Base-by-base conservation (phyloP, 176 grass and related monocot genomes). In the Elymus sibiricus region DNA sequence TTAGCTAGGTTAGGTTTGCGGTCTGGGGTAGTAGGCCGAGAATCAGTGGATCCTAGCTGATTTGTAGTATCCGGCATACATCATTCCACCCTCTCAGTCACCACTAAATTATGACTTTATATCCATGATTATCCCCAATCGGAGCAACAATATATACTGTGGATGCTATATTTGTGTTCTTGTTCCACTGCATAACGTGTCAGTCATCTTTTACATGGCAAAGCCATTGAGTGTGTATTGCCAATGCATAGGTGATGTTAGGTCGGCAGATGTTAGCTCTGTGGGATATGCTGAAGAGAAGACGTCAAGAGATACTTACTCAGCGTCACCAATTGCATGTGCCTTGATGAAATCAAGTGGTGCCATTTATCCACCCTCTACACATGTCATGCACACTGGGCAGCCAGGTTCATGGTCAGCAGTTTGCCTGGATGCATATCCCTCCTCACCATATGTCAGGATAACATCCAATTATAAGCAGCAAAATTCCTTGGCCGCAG, bases 191-290 rank as follows among this genome's bases (percentile, higher is more conserved):
- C 53, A 71, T 21, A 34, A 11, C 21, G 1, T 38, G 17, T 59
- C 53, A 61, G 53, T 74, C 25, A 28, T 89, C 55, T 61, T 11
- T 76, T 60, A 31, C 40, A 21, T 28, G n/a, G 4, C 10, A n/a
- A 43, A 81, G 46, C 12, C 26, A 76, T 84, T 87, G 17, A 61
- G 6, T 17, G 34, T 60, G 3, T 22, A 32, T 76, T 84, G 13
- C 61, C 11, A 68, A 81, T 84, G 19, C 35, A 1, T 51, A 91
- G 89, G 81, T 81, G 77, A 77, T 19, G 76, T 35, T 12, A 61
- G 59, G 28, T 80, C 26, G 46, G 74, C 65, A 26, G 80, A 84
- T 81, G 24, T 28, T 42, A 80, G 64, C 76, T 82, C 82, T 66
- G 7, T 81, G 21, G 3, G 82, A 17, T 62, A 70, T 68, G 59